Evolutionary conservation across 352 stramenopile genomes (phyloP), one percentile per base, ranked within the genome.

Genomic region (Globisporangium ultimum): DNA sequence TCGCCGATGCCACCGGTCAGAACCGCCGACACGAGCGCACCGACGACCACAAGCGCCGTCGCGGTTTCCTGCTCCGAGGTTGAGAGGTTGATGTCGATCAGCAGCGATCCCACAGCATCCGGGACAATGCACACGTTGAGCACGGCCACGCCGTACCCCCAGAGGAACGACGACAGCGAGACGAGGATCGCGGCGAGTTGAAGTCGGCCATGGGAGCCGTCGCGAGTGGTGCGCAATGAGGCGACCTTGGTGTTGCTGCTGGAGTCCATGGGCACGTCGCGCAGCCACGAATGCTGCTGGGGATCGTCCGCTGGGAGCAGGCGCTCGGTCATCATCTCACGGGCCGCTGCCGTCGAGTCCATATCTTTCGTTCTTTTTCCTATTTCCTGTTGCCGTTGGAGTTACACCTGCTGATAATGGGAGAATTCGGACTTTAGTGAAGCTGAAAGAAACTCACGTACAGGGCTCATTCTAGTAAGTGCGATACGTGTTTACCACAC

Each of bases 81-180:
- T 17, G 65, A 76, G 42, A 91, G 76, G 34, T 88, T 85, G 57
- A 93, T 88, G 18, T 91, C 82, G 22, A 77, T 54, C 5, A 93
- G 69, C 21, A 93, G 64, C 45, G 84, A 93, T 0, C 84, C 84
- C 2, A 86, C 49, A 12, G 81, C 84, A 36, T 93, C 70, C 0
- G 80, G 78, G 0, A 91, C 76, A 57, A 93, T 88, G 53, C 84
- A 93, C 7, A 93, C 79, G 53, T 93, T 93, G 11, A 93, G 70
- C 34, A 88, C 84, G 6, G 76, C 64, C 28, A 78, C 67, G 32
- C 76, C 71, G 52, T 89, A 91, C 22, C 84, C 84, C 79, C 84
- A 93, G 53, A 93, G 76, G 50, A 93, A 91, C 36, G 81, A 91
- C 10, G 81, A 90, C 43, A 93, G 68, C 40, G 81, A 73, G 47